Conservation (phyloP, 306 rosid species). For the Lathyrus sativus region DNA sequence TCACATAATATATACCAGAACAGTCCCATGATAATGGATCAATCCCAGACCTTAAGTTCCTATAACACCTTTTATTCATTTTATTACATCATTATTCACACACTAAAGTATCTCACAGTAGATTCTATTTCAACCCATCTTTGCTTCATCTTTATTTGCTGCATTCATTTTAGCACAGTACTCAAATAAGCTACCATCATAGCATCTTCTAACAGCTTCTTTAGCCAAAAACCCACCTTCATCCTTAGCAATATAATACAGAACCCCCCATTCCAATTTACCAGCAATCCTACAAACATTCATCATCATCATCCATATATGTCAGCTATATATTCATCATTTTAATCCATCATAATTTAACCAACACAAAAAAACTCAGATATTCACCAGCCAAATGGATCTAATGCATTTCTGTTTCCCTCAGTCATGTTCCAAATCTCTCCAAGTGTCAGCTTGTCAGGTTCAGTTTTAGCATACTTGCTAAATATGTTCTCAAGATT, state of each 20-base stretch:
- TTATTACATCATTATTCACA: background rate
- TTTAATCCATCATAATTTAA: no score
- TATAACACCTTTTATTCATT: background rate
- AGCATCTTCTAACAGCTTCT: constrained; percentile 76
- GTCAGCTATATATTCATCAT: background rate
- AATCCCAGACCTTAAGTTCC: background rate
- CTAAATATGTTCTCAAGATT: constrained; percentile 73
- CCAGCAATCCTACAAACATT: constrained; percentile 53
- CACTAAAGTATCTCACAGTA: background rate
- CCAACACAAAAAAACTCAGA: no score
- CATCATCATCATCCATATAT: background rate
- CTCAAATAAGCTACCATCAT: constrained; percentile 86
- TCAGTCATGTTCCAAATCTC: constrained; percentile 85
- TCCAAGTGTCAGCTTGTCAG: constrained; percentile 64
- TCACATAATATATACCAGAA: background rate
- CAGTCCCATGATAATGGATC: background rate
- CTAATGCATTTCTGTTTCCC: constrained; percentile 65
- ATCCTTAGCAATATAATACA: constrained; percentile 75
- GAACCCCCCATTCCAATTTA: constrained; percentile 68
- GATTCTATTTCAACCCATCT: constrained; percentile 52
- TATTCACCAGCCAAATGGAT: constrained; percentile 69
- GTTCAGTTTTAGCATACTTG: constrained; percentile 64
- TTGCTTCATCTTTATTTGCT: constrained; percentile 22
- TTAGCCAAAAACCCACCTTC: constrained; percentile 70
- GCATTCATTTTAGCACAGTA: constrained; percentile 66